Evolutionary conservation across 768 basidiomycete genomes (phyloP).

Genomic region (Collybia sordida): DNA sequence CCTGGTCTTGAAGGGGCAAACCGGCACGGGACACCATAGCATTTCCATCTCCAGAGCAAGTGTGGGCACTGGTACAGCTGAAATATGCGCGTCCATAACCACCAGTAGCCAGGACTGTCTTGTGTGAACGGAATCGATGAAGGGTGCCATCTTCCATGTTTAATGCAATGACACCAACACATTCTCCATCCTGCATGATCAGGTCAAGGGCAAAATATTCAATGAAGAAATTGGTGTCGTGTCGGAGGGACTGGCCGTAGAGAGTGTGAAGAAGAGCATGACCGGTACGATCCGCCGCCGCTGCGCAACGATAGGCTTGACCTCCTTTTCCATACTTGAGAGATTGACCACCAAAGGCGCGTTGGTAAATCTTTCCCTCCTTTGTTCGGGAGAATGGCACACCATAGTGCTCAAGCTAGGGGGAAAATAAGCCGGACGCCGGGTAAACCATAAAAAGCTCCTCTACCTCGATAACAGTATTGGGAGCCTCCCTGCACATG

Average conservation of each 20-base stretch:
- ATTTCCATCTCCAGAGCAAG: slow-evolving; percentile 98
- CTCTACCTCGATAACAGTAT: slow-evolving; percentile 86
- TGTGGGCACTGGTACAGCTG: slow-evolving; percentile 98
- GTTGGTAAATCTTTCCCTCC: slow-evolving; percentile 99
- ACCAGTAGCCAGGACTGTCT: slow-evolving; percentile 97
- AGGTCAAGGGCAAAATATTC: slow-evolving; percentile 99
- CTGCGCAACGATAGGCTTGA: slow-evolving; percentile 98
- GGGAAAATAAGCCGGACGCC: background rate
- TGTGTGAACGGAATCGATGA: slow-evolving; percentile 97
- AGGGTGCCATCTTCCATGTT: slow-evolving; percentile 99
- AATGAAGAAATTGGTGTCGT: slow-evolving; percentile 99
- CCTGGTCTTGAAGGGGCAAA: slow-evolving; percentile 92
- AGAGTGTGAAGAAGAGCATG: slow-evolving; percentile 98
- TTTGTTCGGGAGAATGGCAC: slow-evolving; percentile 98
- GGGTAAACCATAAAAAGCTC: background rate
- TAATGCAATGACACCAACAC: slow-evolving; percentile 97
- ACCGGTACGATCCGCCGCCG: slow-evolving; percentile 97
- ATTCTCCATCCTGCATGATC: slow-evolving; percentile 98
- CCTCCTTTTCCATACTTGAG: slow-evolving; percentile 97
- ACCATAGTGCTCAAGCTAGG: slow-evolving; percentile 95
- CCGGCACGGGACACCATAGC: slow-evolving; percentile 98
- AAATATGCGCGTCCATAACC: slow-evolving; percentile 99
- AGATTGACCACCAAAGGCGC: slow-evolving; percentile 98
- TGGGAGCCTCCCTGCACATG: slow-evolving; percentile 97
- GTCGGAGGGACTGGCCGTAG: slow-evolving; percentile 97